Evolutionary conservation across 768 basidiomycete species (phyloP).

Genomic region (Hortiboletus campestris): DNA sequence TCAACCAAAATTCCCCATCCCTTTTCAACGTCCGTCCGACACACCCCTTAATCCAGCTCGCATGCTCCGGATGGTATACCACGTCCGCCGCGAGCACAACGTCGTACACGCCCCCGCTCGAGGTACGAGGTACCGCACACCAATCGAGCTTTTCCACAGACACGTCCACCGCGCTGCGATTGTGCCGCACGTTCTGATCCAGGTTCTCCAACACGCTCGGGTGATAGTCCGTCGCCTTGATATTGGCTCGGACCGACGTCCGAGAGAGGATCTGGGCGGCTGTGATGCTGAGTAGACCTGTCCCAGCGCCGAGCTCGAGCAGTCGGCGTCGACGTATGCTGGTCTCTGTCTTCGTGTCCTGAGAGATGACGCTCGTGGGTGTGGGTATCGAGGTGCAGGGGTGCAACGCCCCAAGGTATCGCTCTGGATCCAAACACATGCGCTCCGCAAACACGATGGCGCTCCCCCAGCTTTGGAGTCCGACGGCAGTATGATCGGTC

Average conservation of each 20-base stretch:
- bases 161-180: slow-evolving; percentile 40
- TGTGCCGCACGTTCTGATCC: slow-evolving; percentile 52
- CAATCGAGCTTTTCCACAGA: slow-evolving; percentile 61
- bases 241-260: slow-evolving; percentile 16
- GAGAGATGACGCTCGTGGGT: background rate
- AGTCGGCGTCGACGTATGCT: slow-evolving; percentile 36
- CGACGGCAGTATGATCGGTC: slow-evolving; percentile 75
- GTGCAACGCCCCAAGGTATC: slow-evolving; percentile 34
- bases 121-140: slow-evolving; percentile 41
- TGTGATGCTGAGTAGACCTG: slow-evolving; percentile 77
- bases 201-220: slow-evolving; percentile 73
- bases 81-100: slow-evolving; percentile 78
- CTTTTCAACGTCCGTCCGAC: slow-evolving; percentile 48
- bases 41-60: slow-evolving; percentile 64
- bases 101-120: slow-evolving; percentile 44
- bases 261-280: slow-evolving; percentile 46
- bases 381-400: background rate
- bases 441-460: slow-evolving; percentile 68
- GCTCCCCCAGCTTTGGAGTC: slow-evolving; percentile 84
- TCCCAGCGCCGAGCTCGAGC: slow-evolving; percentile 84
- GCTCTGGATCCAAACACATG: slow-evolving; percentile 49
- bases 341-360: background rate
- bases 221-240: slow-evolving; percentile 79
- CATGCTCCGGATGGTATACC: slow-evolving; percentile 70
- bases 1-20: slow-evolving; percentile 66